Evolutionary conservation across 176 grass and related monocot genomes (phyloP), one percentile per base, ranked within the genome.

Genomic region (Raddia distichophylla): DNA sequence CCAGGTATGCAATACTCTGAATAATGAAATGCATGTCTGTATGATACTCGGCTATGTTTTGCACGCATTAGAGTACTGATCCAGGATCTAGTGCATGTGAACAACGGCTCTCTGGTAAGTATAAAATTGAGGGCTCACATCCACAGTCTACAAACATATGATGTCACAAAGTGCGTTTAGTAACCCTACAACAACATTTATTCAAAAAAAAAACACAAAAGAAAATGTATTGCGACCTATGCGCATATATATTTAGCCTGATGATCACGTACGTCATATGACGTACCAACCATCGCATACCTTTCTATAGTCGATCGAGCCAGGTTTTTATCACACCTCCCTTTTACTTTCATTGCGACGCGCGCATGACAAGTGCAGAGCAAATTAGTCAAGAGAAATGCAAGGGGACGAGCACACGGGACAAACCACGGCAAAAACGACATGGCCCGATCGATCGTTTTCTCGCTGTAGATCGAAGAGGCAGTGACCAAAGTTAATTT

Each of bases 361-460:
- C 32, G 54, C n/a, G 74, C 32, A 63, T 14, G 74, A 18, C 67
- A 85, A 64, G 35, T 72, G 57, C 35, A 47, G 4, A 5, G 9
- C 49, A 65, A 73, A 63, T 40, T 40, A 40, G 76, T 86, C 69
- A 73, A 66, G 34, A 50, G 11, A 17, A 33, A 67, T 73, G 59
- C n/a, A 70, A 77, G 10, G 27, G 37, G 69, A 80, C 62, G 70
- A 42, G 3, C 16, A 55, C 70, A 60, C 43, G 18, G 60, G 63
- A 76, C 73, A 69, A 69, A 60, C 12, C 16, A 5, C 43, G 5
- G 20, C 77, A 11, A 86, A 67, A 27, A 66, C 77, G 61, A 86
- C 60, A 43, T 33, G 69, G 3, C 7, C 64, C 7, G 50, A 86
- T 27, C 16, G 7, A 81, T 74, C 70, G 1, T 86, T 86, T 75